phyloP scores from a whole-genome alignment of 371 early-diverging fungal species.

The Rhizopus delemar region DNA sequence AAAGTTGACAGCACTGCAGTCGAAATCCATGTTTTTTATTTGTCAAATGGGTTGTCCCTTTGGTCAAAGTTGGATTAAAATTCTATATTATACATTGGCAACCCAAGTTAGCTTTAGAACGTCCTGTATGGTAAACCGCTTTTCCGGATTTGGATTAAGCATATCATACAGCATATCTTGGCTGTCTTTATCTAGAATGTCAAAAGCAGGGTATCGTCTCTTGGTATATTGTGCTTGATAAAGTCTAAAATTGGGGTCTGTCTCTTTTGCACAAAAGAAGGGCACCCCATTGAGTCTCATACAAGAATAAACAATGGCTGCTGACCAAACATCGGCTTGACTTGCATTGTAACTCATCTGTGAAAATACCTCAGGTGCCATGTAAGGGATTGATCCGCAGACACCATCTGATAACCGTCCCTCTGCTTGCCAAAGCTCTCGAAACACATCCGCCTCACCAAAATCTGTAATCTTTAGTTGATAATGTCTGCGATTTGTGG shows the following conservation, averaged over 20 bases:
- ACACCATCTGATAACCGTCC: conserved; percentile 71
- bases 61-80: neutral
- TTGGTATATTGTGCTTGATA: conserved; percentile 35
- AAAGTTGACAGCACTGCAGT: too few relatives aligned
- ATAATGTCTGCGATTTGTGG: conserved; percentile 67
- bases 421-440: conserved; percentile 69
- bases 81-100: conserved; percentile 5
- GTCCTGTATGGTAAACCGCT: conserved; percentile 43
- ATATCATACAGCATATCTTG: conserved; percentile 40
- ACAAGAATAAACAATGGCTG: conserved; percentile 81
- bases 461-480: conserved; percentile 95
- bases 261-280: conserved; percentile 47
- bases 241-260: conserved; percentile 68
- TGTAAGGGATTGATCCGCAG: conserved; percentile 89
- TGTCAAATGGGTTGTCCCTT: too few relatives aligned
- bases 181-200: conserved; percentile 21
- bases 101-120: conserved; percentile 50
- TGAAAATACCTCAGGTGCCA: conserved; percentile 82
- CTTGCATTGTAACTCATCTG: conserved; percentile 69
- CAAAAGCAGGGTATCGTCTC: conserved; percentile 57
- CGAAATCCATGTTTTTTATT: too few relatives aligned
- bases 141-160: conserved; percentile 47
- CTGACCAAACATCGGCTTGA: conserved; percentile 83
- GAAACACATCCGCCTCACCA: conserved; percentile 92
- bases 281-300: conserved; percentile 77